phyloP scores from a whole-genome alignment of 139 green algal species.

The Prasinococcaceae sp. region DNA sequence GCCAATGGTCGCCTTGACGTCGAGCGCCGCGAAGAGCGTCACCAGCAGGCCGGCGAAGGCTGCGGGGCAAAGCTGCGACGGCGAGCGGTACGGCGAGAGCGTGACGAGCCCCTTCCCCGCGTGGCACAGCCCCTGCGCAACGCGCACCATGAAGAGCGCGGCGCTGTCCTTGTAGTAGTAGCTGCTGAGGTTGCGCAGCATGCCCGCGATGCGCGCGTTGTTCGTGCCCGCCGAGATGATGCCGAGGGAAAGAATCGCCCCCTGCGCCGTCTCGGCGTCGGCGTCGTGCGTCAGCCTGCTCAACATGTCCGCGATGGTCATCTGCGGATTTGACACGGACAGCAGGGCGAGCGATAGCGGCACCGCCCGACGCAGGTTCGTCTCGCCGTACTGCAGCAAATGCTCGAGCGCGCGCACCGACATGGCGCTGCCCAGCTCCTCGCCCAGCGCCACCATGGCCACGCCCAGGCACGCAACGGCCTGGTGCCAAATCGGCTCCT shows the following conservation, averaged over 20 bases:
- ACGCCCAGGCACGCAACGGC: conserved; percentile 72
- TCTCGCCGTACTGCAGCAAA: conserved; percentile 81
- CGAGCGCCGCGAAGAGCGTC: conserved; percentile 42
- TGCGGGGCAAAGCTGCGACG: conserved; percentile 12
- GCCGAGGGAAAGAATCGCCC: conserved; percentile 73
- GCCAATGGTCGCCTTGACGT: conserved; percentile 51
- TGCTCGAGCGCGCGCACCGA: conserved; percentile 73
- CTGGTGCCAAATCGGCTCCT: conserved; percentile 42
- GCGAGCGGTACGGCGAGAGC: conserved; percentile 56
- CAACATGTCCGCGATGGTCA: conserved; percentile 79
- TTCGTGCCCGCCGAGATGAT: conserved; percentile 92
- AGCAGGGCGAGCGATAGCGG: conserved; percentile 83
- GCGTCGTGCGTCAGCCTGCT: conserved; percentile 80
- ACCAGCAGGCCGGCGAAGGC: conserved; percentile 64
- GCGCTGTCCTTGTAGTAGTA: conserved; percentile 98
- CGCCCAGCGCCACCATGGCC: conserved; percentile 78
- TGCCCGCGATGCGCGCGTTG: conserved; percentile 67
- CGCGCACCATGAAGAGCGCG: conserved; percentile 68
- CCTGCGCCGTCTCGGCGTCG: conserved; percentile 53
- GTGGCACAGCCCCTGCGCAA: conserved; percentile 74
- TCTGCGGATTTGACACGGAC: conserved; percentile 64
- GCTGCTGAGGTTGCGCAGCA: conserved; percentile 45
- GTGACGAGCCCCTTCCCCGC: conserved; percentile 94
- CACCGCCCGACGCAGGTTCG: conserved; percentile 47
- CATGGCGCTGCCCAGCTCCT: conserved; percentile 87